Base-by-base conservation (phyloP, 1,139 yeast species). In the Pichia terricola region DNA sequence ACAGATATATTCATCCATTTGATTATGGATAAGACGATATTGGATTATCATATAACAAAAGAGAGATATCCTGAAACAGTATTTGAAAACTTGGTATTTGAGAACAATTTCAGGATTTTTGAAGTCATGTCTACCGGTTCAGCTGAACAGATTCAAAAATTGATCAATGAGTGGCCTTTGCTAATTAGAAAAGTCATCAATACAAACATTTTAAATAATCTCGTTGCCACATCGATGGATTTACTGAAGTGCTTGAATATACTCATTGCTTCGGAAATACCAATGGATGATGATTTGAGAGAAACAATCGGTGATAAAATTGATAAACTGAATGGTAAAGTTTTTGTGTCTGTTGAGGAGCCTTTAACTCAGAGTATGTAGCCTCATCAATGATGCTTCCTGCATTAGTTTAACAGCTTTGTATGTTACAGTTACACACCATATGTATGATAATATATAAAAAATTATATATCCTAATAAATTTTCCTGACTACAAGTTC, bases 181-280 rank as follows among this genome's bases (percentile, higher is more conserved):
- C 40, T 53, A 5, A 42, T 60, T 42, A 50, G 48, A 25, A 47
- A 39, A 34, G 45, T 61, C n/a, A 41, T 59, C 8, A 54, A 53
- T 36, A 53, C 53, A 2, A 28, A 42, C 7, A 41, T 45, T n/a
- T 30, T 26, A 2, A 41, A 44, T 36, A 38, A 41, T 22, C 26
- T 36, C 26, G 8, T 38, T 22, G 27, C 28, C 6, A 28, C 33
- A 30, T 33, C 44, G 5, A 7, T 33, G 25, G 25, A 31, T 9
- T 28, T 44, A 2, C 22, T 34, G 26, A 10, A 16, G 2, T 26
- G 11, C 26, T 34, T 44, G 5, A 50, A 49, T 5, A 16, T 16
- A 16, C 22, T 16, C 22, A 16, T 16, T 16, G 22, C 22, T 16
- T 16, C 22, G 22, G 2, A 16, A 16, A 16, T 16, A 16, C 22